These are phyloP conservation scores for Verticillium nonalfalfae DNA, from an alignment of 2,329 filamentous ascomycete genomes.

Conservation along the genomic window DNA sequence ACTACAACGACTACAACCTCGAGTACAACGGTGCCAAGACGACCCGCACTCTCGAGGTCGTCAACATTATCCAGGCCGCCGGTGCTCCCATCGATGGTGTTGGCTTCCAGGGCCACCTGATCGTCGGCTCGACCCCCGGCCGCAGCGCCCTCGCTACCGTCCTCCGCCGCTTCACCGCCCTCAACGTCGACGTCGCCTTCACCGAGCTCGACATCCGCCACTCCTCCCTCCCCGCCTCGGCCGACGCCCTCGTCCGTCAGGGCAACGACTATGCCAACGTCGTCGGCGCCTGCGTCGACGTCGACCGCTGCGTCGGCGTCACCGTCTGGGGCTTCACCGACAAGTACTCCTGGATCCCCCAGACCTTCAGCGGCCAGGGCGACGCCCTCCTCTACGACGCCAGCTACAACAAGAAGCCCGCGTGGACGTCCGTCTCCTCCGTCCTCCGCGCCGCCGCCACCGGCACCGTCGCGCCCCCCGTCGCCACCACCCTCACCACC, in stretches of 20 bases:
- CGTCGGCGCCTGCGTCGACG: constrained; percentile 29
- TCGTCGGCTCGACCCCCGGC: constrained; percentile 34
- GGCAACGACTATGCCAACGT: constrained; percentile 36
- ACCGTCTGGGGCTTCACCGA: constrained; percentile 38
- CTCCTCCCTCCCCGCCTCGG: constrained; percentile 33
- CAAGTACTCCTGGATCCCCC: constrained; percentile 29
- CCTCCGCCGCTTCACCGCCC: constrained; percentile 42
- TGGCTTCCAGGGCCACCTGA: constrained; percentile 45
- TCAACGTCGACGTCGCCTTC: constrained; percentile 51
- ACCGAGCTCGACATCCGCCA: constrained; percentile 58
- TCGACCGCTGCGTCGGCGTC: constrained; percentile 32
- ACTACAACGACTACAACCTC: constrained; percentile 57
- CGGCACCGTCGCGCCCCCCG: not conserved
- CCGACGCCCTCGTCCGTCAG: constrained; percentile 35
- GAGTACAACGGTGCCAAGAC: constrained; percentile 32
- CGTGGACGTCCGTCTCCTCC: constrained; percentile 29
- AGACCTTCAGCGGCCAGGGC: constrained; percentile 30
- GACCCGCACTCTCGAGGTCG: constrained; percentile 24
- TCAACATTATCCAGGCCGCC: constrained; percentile 24
- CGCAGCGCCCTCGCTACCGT: constrained; percentile 35
- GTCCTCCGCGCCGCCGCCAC: constrained; percentile 22
- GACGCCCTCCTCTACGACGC: constrained; percentile 31
- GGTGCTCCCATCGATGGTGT: constrained; percentile 46
- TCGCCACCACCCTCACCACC: not conserved
- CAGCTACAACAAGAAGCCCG: constrained; percentile 30